Evolutionary conservation across 2,329 filamentous ascomycete species (phyloP).

Genomic region (Neonectria faginata): DNA sequence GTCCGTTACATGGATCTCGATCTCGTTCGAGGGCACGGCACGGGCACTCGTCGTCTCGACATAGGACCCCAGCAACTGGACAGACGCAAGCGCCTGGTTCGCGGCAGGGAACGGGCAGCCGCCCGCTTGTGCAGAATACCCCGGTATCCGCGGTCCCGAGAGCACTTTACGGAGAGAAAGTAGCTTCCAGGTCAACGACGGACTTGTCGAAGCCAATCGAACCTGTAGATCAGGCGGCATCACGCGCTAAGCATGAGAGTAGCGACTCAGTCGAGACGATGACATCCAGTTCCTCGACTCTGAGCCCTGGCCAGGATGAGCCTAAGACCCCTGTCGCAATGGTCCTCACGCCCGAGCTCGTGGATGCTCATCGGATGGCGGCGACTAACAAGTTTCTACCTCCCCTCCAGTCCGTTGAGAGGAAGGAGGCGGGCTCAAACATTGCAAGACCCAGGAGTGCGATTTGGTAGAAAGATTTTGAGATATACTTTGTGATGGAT

Average conservation of each 20-base stretch:
- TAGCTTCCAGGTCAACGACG: slow-evolving; percentile 17
- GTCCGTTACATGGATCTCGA: slow-evolving; percentile 38
- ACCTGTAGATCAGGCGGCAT: neutral
- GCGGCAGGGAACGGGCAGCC: slow-evolving; percentile 10
- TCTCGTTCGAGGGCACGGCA: slow-evolving; percentile 32
- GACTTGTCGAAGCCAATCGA: slow-evolving; percentile 3
- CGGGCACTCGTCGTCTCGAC: slow-evolving; percentile 19
- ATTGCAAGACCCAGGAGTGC: slow-evolving; percentile 33
- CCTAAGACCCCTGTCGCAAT: slow-evolving; percentile 41
- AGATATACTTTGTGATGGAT: slow-evolving; percentile 4
- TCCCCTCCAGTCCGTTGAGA: slow-evolving; percentile 34
- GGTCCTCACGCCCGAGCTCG: slow-evolving; percentile 29
- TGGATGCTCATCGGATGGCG: slow-evolving; percentile 7
- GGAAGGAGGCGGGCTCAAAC: neutral
- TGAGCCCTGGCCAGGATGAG: slow-evolving; percentile 23
- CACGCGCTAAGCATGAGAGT: slow-evolving; percentile 3
- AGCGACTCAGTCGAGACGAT: slow-evolving; percentile 3
- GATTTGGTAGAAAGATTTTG: slow-evolving; percentile 28
- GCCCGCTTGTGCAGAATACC: slow-evolving; percentile 3
- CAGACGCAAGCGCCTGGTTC: slow-evolving; percentile 1
- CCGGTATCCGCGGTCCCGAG: slow-evolving; percentile 16
- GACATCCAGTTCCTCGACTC: slow-evolving; percentile 8
- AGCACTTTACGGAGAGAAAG: slow-evolving; percentile 10
- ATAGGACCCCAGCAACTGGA: slow-evolving; percentile 12
- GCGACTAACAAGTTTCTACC: slow-evolving; percentile 21